Base-by-base conservation (phyloP, 495 filamentous ascomycete species). In the Penicillium maclennaniae region DNA sequence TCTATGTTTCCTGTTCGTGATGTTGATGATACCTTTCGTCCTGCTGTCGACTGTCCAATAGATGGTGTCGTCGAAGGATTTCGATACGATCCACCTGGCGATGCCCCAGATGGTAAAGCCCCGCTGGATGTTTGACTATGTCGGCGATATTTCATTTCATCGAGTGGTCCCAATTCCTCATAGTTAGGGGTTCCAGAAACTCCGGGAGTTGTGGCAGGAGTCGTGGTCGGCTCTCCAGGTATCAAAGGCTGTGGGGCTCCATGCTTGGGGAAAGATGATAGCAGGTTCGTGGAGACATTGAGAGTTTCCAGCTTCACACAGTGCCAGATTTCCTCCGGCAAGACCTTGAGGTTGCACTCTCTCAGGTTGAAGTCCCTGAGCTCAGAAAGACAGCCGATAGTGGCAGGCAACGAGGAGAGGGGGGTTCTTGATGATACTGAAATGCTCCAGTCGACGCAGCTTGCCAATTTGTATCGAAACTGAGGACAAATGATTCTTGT, bases 401-500 rank as follows among this genome's bases (percentile, higher is more conserved):
- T 90, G 0, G 85, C 66, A 28, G 93, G 93, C 21, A 99, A 74
- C 43, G 87, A 83, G 46, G 82, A 84, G 4, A 99, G 80, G 0
- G 0, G 87, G 83, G 58, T 99, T 99, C 61, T 89, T 87, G 31
- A 90, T 90, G 54, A 97, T 89, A 68, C 92, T 97, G 62, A 99
- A 85, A 72, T 93, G 83, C 55, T 97, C 91, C 25, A 99, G 77
- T 54, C 81, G 88, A 53, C 82, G 81, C 31, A 99, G 75, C 56
- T 87, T 89, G 25, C 92, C 91, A 54, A 97, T 87, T 45, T 92
- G 84, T 45, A 78, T 76, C 0, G 91, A 91, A 28, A 97, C 75
- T 2, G 90, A 91, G 5, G 91, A 88, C 56, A 97, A 91, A 67
- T 97, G 93, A 59, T 99, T 99, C 63, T 90, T 91, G 67, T 97